Base-by-base conservation (phyloP, 208 protist species). In the Strigomonas galati region DNA sequence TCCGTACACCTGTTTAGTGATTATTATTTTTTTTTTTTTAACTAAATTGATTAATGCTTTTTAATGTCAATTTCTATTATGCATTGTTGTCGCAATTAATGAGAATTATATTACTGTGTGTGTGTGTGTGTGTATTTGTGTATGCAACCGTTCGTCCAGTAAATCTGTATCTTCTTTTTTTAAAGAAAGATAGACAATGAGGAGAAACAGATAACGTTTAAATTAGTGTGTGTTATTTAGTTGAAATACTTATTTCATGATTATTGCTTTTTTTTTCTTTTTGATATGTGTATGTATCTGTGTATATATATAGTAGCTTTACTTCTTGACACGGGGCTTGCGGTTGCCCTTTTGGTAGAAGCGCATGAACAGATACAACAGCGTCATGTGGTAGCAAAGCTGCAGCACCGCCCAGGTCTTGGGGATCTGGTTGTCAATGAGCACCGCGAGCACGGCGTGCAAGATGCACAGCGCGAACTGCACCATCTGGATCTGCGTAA, bases 401-500 rank as follows among this genome's bases (percentile, higher is more conserved):
- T 95, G 89, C 49, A 93, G 68, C 32, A 77, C 55, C 35, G 73
- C 79, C 79, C 89, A 89, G 31, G 43, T 27, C 56, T 68, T 64
- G 0, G 85, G 78, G 69, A 94, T 87, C 48, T 92, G 76, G 55
- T 54, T 35, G 59, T 94, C 79, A 31, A 80, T 62, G 32, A 85
- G 37, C 6, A 86, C 65, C n/a, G 71, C 83, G 28, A 96, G 72
- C 28, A 84, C 57, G 28, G 89, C 84, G 49, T 95, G 92, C 19
- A 89, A 57, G 57, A 97, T 91, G 73, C 92, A 97, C 17, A 89
- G 58, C 0, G 65, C 75, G 52, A 95, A 95, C 73, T 97, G 89
- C 24, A 86, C 35, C 76, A 97, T 94, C 72, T 97, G 92, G 43
- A 91, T 48, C 65, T 84, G 80, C 24, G 89, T 97, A 53, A 97